A percentile compares a stretch with the other conserved stretches of the same genome.
Evolutionary conservation across 129 eudicot species (phyloP).

Genomic region (Tagetes patula): DNA sequence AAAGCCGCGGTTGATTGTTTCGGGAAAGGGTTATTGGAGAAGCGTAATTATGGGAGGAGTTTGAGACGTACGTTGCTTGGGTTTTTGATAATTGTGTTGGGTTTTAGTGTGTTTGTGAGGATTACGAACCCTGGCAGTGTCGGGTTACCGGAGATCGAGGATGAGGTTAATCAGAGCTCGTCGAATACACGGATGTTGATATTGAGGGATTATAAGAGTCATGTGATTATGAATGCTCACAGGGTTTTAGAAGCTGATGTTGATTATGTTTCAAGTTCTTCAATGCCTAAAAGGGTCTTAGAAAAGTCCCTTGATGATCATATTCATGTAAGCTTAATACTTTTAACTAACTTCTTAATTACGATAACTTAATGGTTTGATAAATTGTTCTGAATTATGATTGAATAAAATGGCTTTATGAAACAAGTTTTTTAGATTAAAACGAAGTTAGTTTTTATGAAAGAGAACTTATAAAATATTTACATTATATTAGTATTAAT

Average conservation of each 20-base stretch:
- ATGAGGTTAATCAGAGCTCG: slow-evolving; percentile 25
- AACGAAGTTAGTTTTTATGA: not conserved
- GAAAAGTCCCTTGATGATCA: slow-evolving; percentile 42
- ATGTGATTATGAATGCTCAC: slow-evolving; percentile 40
- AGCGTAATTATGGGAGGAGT: slow-evolving; percentile 34
- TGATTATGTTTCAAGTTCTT: slow-evolving; percentile 33
- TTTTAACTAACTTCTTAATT: not conserved
- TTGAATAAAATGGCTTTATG: not conserved
- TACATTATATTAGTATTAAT: not conserved
- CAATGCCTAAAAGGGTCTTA: slow-evolving; percentile 50
- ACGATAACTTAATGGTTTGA: not conserved
- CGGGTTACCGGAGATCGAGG: slow-evolving; percentile 33
- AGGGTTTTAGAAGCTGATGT: slow-evolving; percentile 42
- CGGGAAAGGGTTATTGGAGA: slow-evolving; percentile 35
- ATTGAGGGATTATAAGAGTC: slow-evolving; percentile 41
- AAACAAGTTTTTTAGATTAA: not conserved
- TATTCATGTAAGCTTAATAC: slow-evolving; percentile 58
- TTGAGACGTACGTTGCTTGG: slow-evolving; percentile 44
- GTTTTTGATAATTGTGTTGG: slow-evolving; percentile 43
- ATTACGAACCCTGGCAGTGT: slow-evolving; percentile 30
- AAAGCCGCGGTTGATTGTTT: slow-evolving; percentile 34
- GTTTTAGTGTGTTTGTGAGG: slow-evolving; percentile 47
- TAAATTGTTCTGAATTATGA: too few relatives aligned
- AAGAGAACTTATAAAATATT: not conserved
- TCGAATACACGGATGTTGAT: slow-evolving; percentile 41